Evolutionary conservation across 2,329 filamentous ascomycete genomes (phyloP).

Genomic region (Sporothrix variecibatus): DNA sequence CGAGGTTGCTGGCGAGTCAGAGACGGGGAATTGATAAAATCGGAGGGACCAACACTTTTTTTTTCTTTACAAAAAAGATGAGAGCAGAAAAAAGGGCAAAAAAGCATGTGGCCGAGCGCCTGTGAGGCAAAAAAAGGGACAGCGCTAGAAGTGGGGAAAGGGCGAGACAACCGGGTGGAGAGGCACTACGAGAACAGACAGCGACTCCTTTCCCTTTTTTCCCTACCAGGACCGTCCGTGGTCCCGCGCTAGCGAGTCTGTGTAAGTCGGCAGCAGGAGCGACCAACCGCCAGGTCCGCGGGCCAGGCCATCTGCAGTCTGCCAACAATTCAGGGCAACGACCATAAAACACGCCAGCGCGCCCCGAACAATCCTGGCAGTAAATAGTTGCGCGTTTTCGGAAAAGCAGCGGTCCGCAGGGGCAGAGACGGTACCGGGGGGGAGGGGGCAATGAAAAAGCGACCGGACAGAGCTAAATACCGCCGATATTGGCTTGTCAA

Average conservation of each 20-base stretch:
- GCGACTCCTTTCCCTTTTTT: neutral
- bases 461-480: neutral
- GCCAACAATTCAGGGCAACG: neutral
- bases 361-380: neutral
- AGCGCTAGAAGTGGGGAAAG: constrained; percentile 23
- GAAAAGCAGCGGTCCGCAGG: neutral
- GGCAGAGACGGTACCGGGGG: no score
- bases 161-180: constrained; percentile 7
- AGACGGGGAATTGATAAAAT: constrained; percentile 33
- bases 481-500: neutral
- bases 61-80: neutral
- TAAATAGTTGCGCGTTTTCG: neutral
- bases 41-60: neutral
- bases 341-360: constrained; percentile 10
- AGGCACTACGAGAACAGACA: neutral
- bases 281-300: constrained; percentile 7
- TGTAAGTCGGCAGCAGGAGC: constrained; percentile 21
- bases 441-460: neutral
- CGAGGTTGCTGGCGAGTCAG: constrained; percentile 30
- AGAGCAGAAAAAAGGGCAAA: constrained; percentile 13
- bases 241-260: constrained; percentile 15
- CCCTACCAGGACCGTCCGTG: neutral
- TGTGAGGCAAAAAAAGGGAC: constrained; percentile 27
- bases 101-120: constrained; percentile 26
- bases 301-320: neutral